Base-by-base conservation (phyloP, 176 grass and related monocot species). In the Typha latifolia region DNA sequence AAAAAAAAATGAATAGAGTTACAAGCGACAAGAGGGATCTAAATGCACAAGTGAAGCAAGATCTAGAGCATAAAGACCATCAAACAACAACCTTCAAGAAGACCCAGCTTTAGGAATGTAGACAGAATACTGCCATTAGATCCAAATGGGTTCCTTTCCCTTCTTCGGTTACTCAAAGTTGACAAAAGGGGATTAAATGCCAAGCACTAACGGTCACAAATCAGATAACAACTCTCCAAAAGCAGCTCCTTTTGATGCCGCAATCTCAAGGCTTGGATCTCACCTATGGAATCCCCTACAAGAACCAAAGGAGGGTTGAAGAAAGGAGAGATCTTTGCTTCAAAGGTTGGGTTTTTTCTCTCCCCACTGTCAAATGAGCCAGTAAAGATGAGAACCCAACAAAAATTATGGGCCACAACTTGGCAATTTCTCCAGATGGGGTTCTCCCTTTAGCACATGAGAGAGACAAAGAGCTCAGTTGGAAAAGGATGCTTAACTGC, bases 361-460 rank as follows among this genome's bases (percentile, higher is more conserved):
- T 12, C 20, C 48, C 23, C 14, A 69, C 71, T 49, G 50, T 34
- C 49, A 69, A 62, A 57, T 57, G 12, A 22, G 65, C 50, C 62
- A 34, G 37, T 47, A 64, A 62, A 62, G 21, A 11, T 24, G 12
- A 69, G 63, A 77, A 69, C 66, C 32, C 66, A 69, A 14, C 51
- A 77, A 12, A 63, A 48, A 23, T 48, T 18, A 8, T 15, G 4
- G 66, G 66, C 15, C 49, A 57, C 31, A 69, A 15, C 12, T 43
- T 69, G 19, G 14, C 15, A 49, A 20, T 20, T 49, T 53, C 61
- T 51, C 48, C 51, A 78, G 66, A 62, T 70, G 51, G 65, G 37
- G 63, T 70, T 69, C 75, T 78, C 48, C 61, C 68, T 63, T 70
- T 53, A 78, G 64, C 57, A 67, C 56, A 23, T 20, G 18, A 23